Base-by-base conservation (phyloP, 805 yeast genomes). In the Candida qinlingensis region DNA sequence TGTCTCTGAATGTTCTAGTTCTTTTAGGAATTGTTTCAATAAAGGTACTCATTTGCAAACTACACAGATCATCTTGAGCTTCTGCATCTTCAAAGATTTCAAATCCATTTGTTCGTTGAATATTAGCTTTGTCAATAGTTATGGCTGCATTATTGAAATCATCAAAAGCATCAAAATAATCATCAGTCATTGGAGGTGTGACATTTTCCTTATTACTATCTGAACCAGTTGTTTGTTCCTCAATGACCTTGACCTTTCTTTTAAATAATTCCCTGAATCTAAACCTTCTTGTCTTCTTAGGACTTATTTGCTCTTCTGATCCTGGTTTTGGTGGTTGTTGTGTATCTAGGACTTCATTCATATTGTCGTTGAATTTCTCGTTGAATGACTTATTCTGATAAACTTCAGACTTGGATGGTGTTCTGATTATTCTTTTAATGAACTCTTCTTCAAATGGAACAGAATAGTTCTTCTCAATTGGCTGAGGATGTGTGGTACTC, bases 361-460 rank as follows among this genome's bases (percentile, higher is more conserved):
- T 19, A 5, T 39, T 19, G 13, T 46, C 3, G 19, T 19, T 39
- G 28, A 53, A 53, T 9, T 40, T 26, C 12, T 37, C 10, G 4
- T 27, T 31, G 30, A 54, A 54, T 3, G 13, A 29, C 4, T 33
- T n/a, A 30, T 49, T 51, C 2, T 25, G 29, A 39, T 54, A 54
- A 4, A 8, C 30, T 6, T 29, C 19, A 5, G 19, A 6, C 5
- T 26, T 37, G 6, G 57, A 54, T 19, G 57, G 54, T 1, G 37
- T 8, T 43, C 57, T 49, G 7, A 37, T 42, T 3, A 47, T 37
- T 25, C 37, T 44, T 4, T 26, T 12, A 7, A 51, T 19, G 36
- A 42, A 51, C 10, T 49, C 47, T 4, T 53, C 53, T 12, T 45
- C 51, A 36, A 37, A 51, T 7, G 53, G 31, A 13, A 37, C 35